phyloP scores from a whole-genome alignment of 2,329 filamentous ascomycete species.

The Aspergillus eucalypticola region DNA sequence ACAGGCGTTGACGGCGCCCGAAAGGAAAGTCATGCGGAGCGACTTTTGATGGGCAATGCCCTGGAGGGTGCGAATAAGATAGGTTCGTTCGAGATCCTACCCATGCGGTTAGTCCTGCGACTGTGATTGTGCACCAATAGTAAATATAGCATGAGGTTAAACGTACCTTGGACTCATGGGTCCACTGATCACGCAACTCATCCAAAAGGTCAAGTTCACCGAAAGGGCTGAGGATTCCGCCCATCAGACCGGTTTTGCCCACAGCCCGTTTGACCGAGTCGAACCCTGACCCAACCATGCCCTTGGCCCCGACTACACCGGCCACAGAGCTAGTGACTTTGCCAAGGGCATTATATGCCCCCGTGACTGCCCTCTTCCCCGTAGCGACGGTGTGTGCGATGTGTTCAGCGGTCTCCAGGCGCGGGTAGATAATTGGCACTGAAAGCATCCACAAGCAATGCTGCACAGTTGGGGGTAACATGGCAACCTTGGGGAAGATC shows the following conservation, averaged over 20 bases:
- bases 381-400: slow-evolving; percentile 88
- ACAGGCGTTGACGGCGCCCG: slow-evolving; percentile 83
- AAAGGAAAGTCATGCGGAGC: slow-evolving; percentile 94
- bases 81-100: slow-evolving; percentile 88
- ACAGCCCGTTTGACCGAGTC: slow-evolving; percentile 94
- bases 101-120: neutral
- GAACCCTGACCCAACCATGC: slow-evolving; percentile 89
- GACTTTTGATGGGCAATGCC: slow-evolving; percentile 94
- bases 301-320: slow-evolving; percentile 91
- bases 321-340: slow-evolving; percentile 95
- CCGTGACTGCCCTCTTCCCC: slow-evolving; percentile 94
- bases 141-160: no score
- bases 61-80: slow-evolving; percentile 92
- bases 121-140: neutral
- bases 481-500: slow-evolving; percentile 91
- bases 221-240: slow-evolving; percentile 91
- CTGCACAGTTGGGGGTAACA: slow-evolving; percentile 86
- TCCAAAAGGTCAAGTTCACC: slow-evolving; percentile 94
- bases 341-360: slow-evolving; percentile 92
- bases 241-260: slow-evolving; percentile 93
- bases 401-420: slow-evolving; percentile 87
- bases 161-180: slow-evolving; percentile 80
- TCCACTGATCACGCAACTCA: slow-evolving; percentile 96
- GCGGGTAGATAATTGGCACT: slow-evolving; percentile 85
- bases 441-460: slow-evolving; percentile 97